Base-by-base conservation (phyloP, 139 green algal species). In the Coelastrella sp. region DNA sequence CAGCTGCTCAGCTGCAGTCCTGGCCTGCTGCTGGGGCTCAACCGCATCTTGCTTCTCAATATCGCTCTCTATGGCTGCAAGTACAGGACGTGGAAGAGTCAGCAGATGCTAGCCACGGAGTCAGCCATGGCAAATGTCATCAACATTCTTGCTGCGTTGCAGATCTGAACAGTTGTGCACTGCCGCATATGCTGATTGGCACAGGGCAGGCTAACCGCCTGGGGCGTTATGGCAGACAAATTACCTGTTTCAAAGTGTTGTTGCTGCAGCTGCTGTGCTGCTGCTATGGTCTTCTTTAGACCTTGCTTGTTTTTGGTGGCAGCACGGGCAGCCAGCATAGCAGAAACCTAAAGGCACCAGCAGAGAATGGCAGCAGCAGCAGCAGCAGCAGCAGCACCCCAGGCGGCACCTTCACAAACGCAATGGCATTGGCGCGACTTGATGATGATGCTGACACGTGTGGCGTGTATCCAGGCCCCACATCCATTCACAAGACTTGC, bases 221-320 rank as follows among this genome's bases (percentile, higher is more conserved):
- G 63, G 63, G 63, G 12, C 14, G 14, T 70, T 70, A 12, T 20
- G 63, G 63, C 63, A 70, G n/a, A 1, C 7, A 12, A 78, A 5
- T 78, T 24, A 80, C 74, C 74, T 80, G 74, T 24, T 59, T 80
- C 98, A 98, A 93, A 98, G 97, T 94, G 98, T 11, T 87, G 63
- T 35, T 79, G 66, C 49, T 56, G 19, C n/a, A 20, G 20, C 27
- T 20, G 25, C 68, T 81, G 61, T 14, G 12, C 59, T 78, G 60
- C 82, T 61, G 82, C 82, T 61, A 87, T 76, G 14, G 11, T 60
- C 61, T 87, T 8, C 82, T 75, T 75, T 24, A 70, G 82, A 0
- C 57, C 10, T 11, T 60, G 61, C 20, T 78, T 61, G 82, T 49
- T 76, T 9, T 25, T 22, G 7, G 35, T 68, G 68, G 84, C 84